Conservation (phyloP, 257 asterid genomes). For the Nicotiana knightiana region DNA sequence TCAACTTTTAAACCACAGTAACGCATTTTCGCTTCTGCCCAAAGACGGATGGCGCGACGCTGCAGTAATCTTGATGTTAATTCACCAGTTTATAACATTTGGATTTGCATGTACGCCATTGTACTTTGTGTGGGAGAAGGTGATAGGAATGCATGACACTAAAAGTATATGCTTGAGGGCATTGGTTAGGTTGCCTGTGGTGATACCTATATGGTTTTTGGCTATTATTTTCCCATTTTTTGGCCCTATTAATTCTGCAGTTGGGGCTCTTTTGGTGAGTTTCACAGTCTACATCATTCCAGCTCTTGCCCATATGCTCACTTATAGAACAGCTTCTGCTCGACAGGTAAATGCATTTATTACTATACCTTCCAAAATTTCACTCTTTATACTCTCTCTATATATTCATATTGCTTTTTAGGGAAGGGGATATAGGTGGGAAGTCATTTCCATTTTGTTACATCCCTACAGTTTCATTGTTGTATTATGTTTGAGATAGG, state of each 20-base stretch:
- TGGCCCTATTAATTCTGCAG: slow-evolving; percentile 89
- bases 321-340: slow-evolving; percentile 64
- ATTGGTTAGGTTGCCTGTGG: slow-evolving; percentile 75
- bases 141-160: slow-evolving; percentile 89
- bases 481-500: slow-evolving; percentile 32
- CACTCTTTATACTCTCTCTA: not conserved
- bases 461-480: slow-evolving; percentile 24
- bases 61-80: slow-evolving; percentile 89
- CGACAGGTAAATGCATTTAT: slow-evolving; percentile 49
- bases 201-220: slow-evolving; percentile 89
- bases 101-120: slow-evolving; percentile 93
- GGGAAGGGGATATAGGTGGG: slow-evolving; percentile 30
- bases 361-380: not conserved
- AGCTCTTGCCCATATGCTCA: slow-evolving; percentile 86
- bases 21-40: slow-evolving; percentile 84
- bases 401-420: not conserved
- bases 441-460: slow-evolving; percentile 69
- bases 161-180: slow-evolving; percentile 81
- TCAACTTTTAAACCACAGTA: slow-evolving; percentile 66
- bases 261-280: slow-evolving; percentile 88
- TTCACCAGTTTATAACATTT: slow-evolving; percentile 91
- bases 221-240: slow-evolving; percentile 92
- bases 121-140: slow-evolving; percentile 98
- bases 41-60: slow-evolving; percentile 66
- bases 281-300: slow-evolving; percentile 96